Evolutionary conservation across 805 yeast species (phyloP).

Genomic region (Ogataea parapolymorpha): DNA sequence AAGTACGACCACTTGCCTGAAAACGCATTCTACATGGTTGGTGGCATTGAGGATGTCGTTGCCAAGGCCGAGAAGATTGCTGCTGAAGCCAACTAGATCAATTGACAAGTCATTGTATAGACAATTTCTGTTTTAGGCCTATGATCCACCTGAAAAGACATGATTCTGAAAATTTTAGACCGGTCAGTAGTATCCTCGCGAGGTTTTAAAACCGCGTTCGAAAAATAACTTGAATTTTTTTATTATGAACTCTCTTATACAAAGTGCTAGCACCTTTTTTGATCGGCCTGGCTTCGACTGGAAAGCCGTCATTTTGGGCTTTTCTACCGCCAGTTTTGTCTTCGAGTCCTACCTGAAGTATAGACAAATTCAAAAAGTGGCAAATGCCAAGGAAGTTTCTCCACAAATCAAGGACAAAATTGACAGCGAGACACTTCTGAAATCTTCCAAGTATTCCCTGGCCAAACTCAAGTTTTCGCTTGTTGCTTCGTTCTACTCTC

Average conservation of each 20-base stretch:
- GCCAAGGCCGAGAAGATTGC: constrained; percentile 99
- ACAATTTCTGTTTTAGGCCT: constrained; percentile 17
- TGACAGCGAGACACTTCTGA: constrained; percentile 66
- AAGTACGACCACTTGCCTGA: constrained; percentile 99
- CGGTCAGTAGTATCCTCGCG: too few species aligned
- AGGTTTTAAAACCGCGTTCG: too few species aligned
- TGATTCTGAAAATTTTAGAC: constrained; percentile 9
- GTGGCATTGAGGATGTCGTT: constrained; percentile 97
- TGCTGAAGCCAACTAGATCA: constrained; percentile 70
- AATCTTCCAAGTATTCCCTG: constrained; percentile 73
- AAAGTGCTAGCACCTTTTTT: constrained; percentile 44
- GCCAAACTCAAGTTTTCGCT: constrained; percentile 74
- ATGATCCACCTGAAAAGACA: constrained; percentile 15
- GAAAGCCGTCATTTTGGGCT: constrained; percentile 72
- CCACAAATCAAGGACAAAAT: constrained; percentile 62
- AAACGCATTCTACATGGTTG: constrained; percentile 99
- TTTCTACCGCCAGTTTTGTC: constrained; percentile 68
- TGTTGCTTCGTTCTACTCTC: constrained; percentile 46
- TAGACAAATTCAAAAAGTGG: constrained; percentile 71
- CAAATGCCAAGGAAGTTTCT: constrained; percentile 56
- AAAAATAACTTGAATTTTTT: background rate
- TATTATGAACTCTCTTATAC: constrained; percentile 28
- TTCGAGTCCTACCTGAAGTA: constrained; percentile 72
- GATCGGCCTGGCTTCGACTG: constrained; percentile 75
- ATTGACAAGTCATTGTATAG: constrained; percentile 17